Evolutionary conservation across 2,329 filamentous ascomycete genomes (phyloP).

Genomic region (Pleochaeta shiraiana): DNA sequence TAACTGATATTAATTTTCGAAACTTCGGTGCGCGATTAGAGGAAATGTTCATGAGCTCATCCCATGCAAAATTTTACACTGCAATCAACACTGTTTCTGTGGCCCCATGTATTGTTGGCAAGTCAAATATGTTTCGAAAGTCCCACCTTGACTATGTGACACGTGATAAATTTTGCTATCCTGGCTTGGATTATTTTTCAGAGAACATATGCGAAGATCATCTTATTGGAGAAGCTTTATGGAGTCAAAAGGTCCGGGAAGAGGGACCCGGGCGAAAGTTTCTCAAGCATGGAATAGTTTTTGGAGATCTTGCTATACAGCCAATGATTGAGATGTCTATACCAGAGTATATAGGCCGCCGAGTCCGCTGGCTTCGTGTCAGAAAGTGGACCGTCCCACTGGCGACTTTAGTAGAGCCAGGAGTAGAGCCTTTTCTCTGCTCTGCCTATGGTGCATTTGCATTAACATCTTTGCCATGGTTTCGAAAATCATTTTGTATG

Average conservation of each 20-base stretch:
- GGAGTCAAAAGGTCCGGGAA: constrained; percentile 42
- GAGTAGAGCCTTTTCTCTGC: constrained; percentile 73
- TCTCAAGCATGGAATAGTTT: constrained; percentile 63
- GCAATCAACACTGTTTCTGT: constrained; percentile 87
- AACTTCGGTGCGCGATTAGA: constrained; percentile 65
- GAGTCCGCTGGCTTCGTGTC: constrained; percentile 78
- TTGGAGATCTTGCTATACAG: constrained; percentile 74
- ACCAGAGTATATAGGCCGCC: constrained; percentile 51
- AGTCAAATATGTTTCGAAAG: constrained; percentile 96
- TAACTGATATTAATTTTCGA: constrained; percentile 16
- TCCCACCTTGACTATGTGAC: constrained; percentile 66
- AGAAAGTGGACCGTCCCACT: constrained; percentile 82
- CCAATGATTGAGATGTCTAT: constrained; percentile 70
- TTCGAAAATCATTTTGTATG: constrained; percentile 29
- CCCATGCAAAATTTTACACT: constrained; percentile 93
- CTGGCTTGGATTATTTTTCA: constrained; percentile 81
- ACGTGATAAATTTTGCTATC: constrained; percentile 23
- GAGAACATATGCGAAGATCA: constrained; percentile 97
- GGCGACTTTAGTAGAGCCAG: constrained; percentile 81
- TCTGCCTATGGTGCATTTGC: constrained; percentile 62
- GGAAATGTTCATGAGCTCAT: constrained; percentile 83
- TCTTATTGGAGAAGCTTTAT: constrained; percentile 78
- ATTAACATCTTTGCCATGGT: constrained; percentile 47
- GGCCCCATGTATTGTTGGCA: constrained; percentile 86
- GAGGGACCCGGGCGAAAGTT: constrained; percentile 23